Base-by-base conservation (phyloP, 1,139 yeast species). In the Ashbya aceris region DNA sequence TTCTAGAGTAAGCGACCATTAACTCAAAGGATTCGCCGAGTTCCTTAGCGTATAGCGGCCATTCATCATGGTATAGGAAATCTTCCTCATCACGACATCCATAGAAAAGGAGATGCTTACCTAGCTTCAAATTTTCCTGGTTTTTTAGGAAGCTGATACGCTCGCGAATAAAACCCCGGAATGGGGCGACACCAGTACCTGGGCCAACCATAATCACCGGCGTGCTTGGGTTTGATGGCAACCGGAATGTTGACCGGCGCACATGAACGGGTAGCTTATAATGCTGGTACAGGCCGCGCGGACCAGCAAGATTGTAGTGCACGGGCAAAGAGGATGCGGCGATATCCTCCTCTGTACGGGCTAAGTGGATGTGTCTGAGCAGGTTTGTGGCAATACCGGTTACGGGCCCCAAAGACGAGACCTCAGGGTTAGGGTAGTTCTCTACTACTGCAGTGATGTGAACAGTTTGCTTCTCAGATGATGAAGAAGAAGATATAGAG, bases 181-280 rank as follows among this genome's bases (percentile, higher is more conserved):
- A 83, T 47, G 98, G 98, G 8, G 98, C 97, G 44, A 91, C 91
- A 61, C 98, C 98, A 7, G 98, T 91, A 51, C 98, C 98, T 39
- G 98, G 97, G 31, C 98, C 98, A 60, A 91, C 74, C 82, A 89
- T 77, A 54, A 91, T 85, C 30, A 91, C 74, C 7, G 98, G 96
- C 37, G 82, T 78, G 11, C 76, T 64, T 27, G 94, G 81, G 59
- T 85, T 85, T 11, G 87, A 71, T n/a, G 98, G 98, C 50, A 91
- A 73, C 69, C 86, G 89, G 70, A 91, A 91, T 44, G 93, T 84
- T 7, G 97, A 87, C 66, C 93, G 86, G 67, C 98, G 83, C 38
- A 91, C 83, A 62, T 87, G 96, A 37, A 91, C 81, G 9, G 97
- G 97, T 43, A 89, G 71, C 59, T 80, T 83, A 64, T 58, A 70